A percentile compares a stretch with the other conserved stretches of the same genome.
These are phyloP conservation scores for Boletus rufocinnamomeus DNA, from an alignment of 768 basidiomycete genomes.

Conservation along the genomic window DNA sequence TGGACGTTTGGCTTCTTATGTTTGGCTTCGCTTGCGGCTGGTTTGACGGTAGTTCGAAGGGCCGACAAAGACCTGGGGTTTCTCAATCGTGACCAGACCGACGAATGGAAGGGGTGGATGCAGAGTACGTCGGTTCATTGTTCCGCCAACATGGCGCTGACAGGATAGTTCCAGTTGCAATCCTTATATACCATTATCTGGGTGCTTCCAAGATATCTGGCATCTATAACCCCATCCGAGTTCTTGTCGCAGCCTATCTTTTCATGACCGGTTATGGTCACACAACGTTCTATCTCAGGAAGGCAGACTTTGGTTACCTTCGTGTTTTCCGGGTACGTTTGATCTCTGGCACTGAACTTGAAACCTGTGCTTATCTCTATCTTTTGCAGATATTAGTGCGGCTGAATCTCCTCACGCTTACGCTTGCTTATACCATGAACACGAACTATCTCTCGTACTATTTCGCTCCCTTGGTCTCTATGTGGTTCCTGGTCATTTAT, in stretches of 20 bases:
- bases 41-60: constrained; percentile 64
- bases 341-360: background rate
- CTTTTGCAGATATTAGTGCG: constrained; percentile 66
- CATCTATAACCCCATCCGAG: constrained; percentile 91
- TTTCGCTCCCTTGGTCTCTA: constrained; percentile 85
- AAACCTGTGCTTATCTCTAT: constrained; percentile 2
- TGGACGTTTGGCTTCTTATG: constrained; percentile 67
- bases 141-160: background rate
- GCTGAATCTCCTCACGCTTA: constrained; percentile 79
- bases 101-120: constrained; percentile 99
- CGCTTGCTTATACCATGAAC: constrained; percentile 88
- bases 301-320: constrained; percentile 80
- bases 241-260: constrained; percentile 84
- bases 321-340: constrained; percentile 67
- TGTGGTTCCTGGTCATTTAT: constrained; percentile 90
- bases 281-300: constrained; percentile 85
- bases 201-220: constrained; percentile 89
- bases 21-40: constrained; percentile 53
- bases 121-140: constrained; percentile 58
- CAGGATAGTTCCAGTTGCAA: constrained; percentile 56
- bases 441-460: constrained; percentile 91
- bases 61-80: constrained; percentile 85
- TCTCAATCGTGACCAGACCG: constrained; percentile 89
- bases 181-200: constrained; percentile 91
- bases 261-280: constrained; percentile 96